Evolutionary conservation across 1,139 yeast species (phyloP).

Genomic region (Yamadazyma mexicana): DNA sequence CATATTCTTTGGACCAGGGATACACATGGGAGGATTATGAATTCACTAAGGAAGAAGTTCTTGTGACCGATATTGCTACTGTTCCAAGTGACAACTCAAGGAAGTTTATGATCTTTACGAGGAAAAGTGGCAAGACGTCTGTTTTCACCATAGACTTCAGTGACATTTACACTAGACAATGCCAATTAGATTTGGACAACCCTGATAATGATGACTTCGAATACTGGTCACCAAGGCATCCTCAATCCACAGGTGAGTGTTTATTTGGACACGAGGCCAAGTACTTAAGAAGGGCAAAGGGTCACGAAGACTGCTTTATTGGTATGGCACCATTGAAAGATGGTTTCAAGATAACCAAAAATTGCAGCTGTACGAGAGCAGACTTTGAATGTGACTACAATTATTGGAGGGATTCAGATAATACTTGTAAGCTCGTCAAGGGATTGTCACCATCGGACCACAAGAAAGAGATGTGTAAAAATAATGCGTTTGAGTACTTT

Average conservation of each 20-base stretch:
- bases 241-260: slow-evolving; percentile 61
- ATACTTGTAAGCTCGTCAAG: slow-evolving; percentile 78
- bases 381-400: slow-evolving; percentile 96
- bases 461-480: slow-evolving; percentile 56
- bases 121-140: slow-evolving; percentile 20
- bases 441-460: slow-evolving; percentile 73
- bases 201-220: slow-evolving; percentile 73
- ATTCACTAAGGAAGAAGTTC: slow-evolving; percentile 59
- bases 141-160: slow-evolving; percentile 71
- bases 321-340: slow-evolving; percentile 73
- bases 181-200: slow-evolving; percentile 62
- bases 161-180: slow-evolving; percentile 63
- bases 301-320: slow-evolving; percentile 69
- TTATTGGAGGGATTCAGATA: slow-evolving; percentile 66
- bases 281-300: slow-evolving; percentile 70
- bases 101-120: slow-evolving; percentile 50
- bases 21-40: slow-evolving; percentile 66
- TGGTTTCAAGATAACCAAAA: slow-evolving; percentile 57
- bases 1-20: slow-evolving; percentile 81
- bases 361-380: slow-evolving; percentile 82
- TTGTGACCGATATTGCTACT: slow-evolving; percentile 75
- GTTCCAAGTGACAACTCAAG: slow-evolving; percentile 88
- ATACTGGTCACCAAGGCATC: slow-evolving; percentile 78
- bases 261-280: slow-evolving; percentile 85
- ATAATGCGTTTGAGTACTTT: slow-evolving; percentile 55